Conservation (phyloP, 2,329 filamentous ascomycete genomes). For the Neurospora crassa region DNA sequence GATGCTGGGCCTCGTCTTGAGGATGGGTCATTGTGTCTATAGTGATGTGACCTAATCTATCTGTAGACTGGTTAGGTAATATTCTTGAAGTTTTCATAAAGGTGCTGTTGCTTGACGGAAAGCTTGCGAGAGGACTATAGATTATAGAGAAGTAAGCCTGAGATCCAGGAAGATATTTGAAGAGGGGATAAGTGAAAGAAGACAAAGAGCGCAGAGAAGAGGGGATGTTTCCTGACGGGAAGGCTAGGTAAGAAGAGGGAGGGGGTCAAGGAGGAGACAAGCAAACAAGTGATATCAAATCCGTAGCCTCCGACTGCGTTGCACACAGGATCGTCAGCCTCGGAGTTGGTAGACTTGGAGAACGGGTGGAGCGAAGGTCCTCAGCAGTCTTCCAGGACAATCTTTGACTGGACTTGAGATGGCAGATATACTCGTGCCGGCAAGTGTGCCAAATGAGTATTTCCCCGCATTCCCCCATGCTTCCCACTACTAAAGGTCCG, state of each 20-base stretch:
- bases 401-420: background rate
- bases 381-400: background rate
- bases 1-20: constrained; percentile 42
- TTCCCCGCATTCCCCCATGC: constrained; percentile 5
- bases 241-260: background rate
- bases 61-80: background rate
- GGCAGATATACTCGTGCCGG: background rate
- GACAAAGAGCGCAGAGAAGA: background rate
- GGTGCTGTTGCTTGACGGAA: background rate
- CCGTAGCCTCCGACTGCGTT: background rate
- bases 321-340: background rate
- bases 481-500: background rate
- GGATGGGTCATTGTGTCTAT: constrained; percentile 24
- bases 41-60: background rate
- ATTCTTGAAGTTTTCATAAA: background rate
- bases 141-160: background rate
- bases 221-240: background rate
- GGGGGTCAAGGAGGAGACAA: background rate
- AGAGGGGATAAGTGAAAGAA: background rate
- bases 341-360: background rate
- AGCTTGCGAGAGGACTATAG: background rate
- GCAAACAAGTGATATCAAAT: background rate
- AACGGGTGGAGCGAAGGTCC: background rate
- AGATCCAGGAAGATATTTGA: background rate
- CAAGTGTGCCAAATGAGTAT: background rate